phyloP scores from a whole-genome alignment of 768 basidiomycete species.

The Xerocomellus amylosporus region DNA sequence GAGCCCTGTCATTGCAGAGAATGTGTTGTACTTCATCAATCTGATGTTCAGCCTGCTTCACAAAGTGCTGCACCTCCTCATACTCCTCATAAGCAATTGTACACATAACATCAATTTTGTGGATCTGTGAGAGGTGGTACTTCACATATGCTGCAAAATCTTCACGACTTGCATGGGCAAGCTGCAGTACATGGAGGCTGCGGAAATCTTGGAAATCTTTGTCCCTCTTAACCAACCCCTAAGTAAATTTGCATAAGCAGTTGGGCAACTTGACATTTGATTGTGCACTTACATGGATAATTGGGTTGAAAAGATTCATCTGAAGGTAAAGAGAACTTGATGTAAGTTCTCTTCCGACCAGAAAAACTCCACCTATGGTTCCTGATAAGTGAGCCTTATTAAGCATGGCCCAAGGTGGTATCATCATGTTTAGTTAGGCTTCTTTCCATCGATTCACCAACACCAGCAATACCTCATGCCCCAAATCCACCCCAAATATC shows the following conservation, averaged over 20 bases:
- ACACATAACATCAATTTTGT: background rate
- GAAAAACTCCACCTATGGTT: no score
- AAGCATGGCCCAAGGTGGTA: background rate
- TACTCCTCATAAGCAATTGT: background rate
- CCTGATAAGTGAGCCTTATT: background rate
- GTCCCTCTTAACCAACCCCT: no score
- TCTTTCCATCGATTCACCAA: background rate
- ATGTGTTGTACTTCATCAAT: background rate
- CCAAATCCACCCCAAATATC: background rate
- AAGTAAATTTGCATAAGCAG: no score
- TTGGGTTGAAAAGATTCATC: no score
- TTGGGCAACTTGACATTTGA: no score
- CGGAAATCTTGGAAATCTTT: no score
- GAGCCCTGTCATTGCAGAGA: no score
- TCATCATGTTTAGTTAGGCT: background rate
- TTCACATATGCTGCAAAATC: background rate
- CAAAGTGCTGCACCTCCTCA: background rate
- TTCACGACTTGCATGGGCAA: background rate
- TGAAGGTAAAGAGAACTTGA: no score
- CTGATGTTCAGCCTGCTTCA: background rate
- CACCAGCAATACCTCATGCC: background rate
- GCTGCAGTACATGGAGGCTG: background rate
- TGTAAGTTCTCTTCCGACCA: no score
- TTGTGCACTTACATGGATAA: no score
- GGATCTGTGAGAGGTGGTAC: background rate